Percentiles rank a stretch among this genome's conserved stretches.
These are phyloP conservation scores for Nyssa sinensis DNA, from an alignment of 148 eudicot genomes.

Conservation along the genomic window DNA sequence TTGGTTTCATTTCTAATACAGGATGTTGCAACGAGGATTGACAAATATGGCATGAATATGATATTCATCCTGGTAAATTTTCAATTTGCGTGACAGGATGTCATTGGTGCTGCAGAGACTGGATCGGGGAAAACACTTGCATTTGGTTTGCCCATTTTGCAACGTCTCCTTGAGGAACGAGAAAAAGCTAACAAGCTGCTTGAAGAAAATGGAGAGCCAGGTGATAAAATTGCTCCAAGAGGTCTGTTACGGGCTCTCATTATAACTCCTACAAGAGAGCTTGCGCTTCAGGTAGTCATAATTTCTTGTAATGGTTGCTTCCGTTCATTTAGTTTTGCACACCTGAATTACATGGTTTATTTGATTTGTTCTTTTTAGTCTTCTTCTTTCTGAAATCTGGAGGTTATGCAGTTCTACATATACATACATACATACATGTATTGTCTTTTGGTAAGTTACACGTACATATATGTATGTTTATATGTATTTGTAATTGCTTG, in stretches of 20 bases:
- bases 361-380: background rate
- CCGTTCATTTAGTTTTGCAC: background rate
- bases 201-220: conserved; percentile 47
- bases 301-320: background rate
- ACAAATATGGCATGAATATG: conserved; percentile 12
- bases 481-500: no score
- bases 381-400: background rate
- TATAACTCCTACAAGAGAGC: conserved; percentile 94
- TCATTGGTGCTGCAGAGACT: conserved; percentile 97
- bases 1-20: conserved; percentile 22
- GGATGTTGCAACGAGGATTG: background rate
- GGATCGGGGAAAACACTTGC: conserved; percentile 99
- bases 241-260: conserved; percentile 72
- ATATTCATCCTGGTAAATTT: conserved; percentile 9
- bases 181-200: conserved; percentile 61
- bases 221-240: conserved; percentile 55
- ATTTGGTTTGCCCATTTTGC: conserved; percentile 94
- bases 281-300: conserved; percentile 81
- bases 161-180: conserved; percentile 88
- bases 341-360: background rate
- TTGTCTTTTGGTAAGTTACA: no score
- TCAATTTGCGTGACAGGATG: conserved; percentile 56
- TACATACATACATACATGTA: no score
- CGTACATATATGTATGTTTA: no score
- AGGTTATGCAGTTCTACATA: background rate